Evolutionary conservation across 176 grass and related monocot genomes (phyloP), one percentile per base, ranked within the genome.

Genomic region (Canna indica): DNA sequence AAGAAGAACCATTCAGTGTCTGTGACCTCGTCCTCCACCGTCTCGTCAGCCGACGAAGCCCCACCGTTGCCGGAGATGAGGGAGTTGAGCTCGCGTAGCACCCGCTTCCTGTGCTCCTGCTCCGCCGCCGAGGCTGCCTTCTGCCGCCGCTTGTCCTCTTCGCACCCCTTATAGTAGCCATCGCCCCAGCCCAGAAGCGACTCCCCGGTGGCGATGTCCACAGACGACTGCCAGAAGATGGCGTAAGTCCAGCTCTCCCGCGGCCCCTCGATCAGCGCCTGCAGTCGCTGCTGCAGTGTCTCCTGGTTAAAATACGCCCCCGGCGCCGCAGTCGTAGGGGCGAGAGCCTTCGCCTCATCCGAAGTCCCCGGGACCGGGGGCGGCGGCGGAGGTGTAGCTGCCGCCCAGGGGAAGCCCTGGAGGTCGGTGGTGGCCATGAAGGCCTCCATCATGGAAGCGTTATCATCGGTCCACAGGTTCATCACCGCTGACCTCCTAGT

Each of bases 371-470:
- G 15, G 30, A n/a, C 5, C 15, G 31, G 10, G 28, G 16, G 60
- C 3, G 60, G 18, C 1, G 60, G 15, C 5, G 30, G 0, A 32
- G 67, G 11, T 50, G 5, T 34, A 33, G 60, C 3, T 33, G 63
- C 20, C 3, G 59, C 80, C 92, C 92, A 96, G 1, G 92, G 81
- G 72, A 91, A 87, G 62, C 42, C 53, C 0, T 85, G 79, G 22
- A 91, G 73, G 66, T 96, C 91, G 70, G 85, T 68, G 73, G 87
- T 77, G 70, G 85, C 80, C 75, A 96, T 88, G 83, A 96, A 96
- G 69, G 92, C 92, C 86, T 96, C 92, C 92, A 96, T 96, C 88
- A 96, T 85, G 79, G 86, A 87, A 34, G 73, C 84, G 85, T 91
- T 89, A 68, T 96, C 92, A 75, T 91, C 92, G 38, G 88, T 73